Base-by-base conservation (phyloP, 2,329 filamentous ascomycete species). In the Pseudogymnoascus sp. region DNA sequence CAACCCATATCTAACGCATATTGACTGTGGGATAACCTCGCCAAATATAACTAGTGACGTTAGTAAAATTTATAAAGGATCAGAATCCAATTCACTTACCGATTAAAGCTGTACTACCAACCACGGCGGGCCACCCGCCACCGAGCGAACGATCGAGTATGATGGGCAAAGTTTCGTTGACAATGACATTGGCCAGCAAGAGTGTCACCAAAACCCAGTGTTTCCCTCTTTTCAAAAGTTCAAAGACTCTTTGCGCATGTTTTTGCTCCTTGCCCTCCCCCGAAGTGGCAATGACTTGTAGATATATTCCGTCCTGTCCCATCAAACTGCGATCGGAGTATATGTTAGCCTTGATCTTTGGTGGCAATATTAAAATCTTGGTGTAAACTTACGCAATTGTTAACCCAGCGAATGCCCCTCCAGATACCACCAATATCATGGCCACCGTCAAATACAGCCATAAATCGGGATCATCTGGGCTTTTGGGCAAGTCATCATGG, bases 181-280 rank as follows among this genome's bases (percentile, higher is more conserved):
- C 95, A 69, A 97, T 94, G 72, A 97, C 93, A 73, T 97, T 97
- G 73, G 91, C 90, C 61, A 97, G 79, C 7, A 97, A 81, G 28
- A 97, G 77, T 1, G 93, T 97, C 60, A 97, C 93, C 61, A 97
- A 79, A 16, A 97, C 93, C 93, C 93, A 97, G 74, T 97, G 93
- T 73, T 97, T 97, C 68, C 93, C 93, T 68, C 84, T 87, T 64
- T 90, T 86, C 58, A 97, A 77, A 20, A 97, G 78, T 38, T 85
- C 81, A 67, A 95, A 80, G 9, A 97, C 93, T 66, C 86, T 87
- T 60, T 81, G 83, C 0, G 93, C 93, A 71, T 96, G 90, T 70
- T 86, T 90, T 70, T 86, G 86, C 75, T 97, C 92, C 9, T 86
- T 79, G 59, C 87, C 89, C 72, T 89, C 86, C 43, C 88, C 86